phyloP scores from a whole-genome alignment of 306 rosid species.

The Lathyrus aphaca region DNA sequence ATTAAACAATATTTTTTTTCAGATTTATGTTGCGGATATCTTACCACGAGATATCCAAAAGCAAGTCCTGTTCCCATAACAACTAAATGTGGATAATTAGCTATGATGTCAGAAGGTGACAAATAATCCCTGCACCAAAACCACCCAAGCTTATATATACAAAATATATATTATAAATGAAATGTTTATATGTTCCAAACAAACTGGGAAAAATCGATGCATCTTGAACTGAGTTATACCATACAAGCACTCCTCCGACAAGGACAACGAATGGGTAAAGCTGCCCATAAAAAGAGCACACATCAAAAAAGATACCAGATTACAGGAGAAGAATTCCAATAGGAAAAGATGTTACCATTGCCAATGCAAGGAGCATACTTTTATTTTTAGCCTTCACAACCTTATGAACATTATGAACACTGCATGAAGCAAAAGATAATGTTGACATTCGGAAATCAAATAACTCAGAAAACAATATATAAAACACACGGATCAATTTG shows the following conservation, averaged over 20 bases:
- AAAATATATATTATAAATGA: conserved; percentile 6
- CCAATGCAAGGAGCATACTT: conserved; percentile 79
- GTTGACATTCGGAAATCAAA: conserved; percentile 33
- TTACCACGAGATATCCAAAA: conserved; percentile 90
- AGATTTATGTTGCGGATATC: conserved; percentile 31
- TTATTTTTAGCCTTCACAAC: conserved; percentile 81
- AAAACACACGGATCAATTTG: conserved; percentile 9
- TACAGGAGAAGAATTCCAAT: conserved; percentile 22
- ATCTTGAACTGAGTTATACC: conserved; percentile 59
- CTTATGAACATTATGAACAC: conserved; percentile 70
- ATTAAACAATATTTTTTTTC: conserved; percentile 11
- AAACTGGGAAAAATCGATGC: conserved; percentile 21
- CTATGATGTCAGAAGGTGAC: conserved; percentile 79
- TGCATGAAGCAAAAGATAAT: conserved; percentile 51
- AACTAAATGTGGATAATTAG: conserved; percentile 79
- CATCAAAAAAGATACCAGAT: conserved; percentile 34
- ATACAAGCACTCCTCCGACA: conserved; percentile 71
- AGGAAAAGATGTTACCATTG: conserved; percentile 66
- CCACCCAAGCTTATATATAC: conserved; percentile 18
- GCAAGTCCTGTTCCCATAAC: conserved; percentile 83
- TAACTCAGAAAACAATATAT: conserved; percentile 18
- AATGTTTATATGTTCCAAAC: conserved; percentile 14
- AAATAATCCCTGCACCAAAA: conserved; percentile 72
- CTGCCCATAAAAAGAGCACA: conserved; percentile 51
- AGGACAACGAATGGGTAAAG: conserved; percentile 81